A percentile compares a stretch with the other conserved stretches of the same genome.
Conservation (phyloP, 495 filamentous ascomycete genomes). For the Neurospora hispaniola region DNA sequence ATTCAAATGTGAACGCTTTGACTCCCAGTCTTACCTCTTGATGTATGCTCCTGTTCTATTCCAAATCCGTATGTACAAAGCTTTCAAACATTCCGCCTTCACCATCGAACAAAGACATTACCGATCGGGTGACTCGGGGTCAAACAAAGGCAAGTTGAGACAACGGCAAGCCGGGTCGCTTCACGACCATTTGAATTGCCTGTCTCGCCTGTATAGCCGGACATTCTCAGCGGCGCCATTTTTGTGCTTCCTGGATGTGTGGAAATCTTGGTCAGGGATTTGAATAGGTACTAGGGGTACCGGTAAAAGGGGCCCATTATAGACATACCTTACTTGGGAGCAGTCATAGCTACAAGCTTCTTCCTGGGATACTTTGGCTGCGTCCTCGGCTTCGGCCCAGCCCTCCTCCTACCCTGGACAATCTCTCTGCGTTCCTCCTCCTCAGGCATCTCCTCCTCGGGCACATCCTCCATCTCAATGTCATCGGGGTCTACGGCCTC, state of each 20-base stretch:
- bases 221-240: background rate
- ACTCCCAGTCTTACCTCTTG: background rate
- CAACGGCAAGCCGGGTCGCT: background rate
- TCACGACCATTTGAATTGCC: background rate
- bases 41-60: background rate
- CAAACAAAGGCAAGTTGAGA: background rate
- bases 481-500: background rate
- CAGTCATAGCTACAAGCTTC: background rate
- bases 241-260: background rate
- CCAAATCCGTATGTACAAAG: background rate
- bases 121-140: background rate
- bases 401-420: background rate
- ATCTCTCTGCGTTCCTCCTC: background rate
- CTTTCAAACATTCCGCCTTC: background rate
- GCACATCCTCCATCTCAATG: background rate
- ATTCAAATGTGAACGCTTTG: background rate
- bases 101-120: background rate
- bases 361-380: background rate
- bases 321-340: background rate
- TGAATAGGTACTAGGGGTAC: background rate
- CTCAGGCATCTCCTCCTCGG: background rate
- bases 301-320: background rate
- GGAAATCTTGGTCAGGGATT: background rate
- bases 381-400: background rate
- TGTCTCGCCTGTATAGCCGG: background rate